Evolutionary conservation across 768 basidiomycete species (phyloP), one percentile per base, ranked within the genome.

Genomic region (Tylopilus cervinicoccineus): DNA sequence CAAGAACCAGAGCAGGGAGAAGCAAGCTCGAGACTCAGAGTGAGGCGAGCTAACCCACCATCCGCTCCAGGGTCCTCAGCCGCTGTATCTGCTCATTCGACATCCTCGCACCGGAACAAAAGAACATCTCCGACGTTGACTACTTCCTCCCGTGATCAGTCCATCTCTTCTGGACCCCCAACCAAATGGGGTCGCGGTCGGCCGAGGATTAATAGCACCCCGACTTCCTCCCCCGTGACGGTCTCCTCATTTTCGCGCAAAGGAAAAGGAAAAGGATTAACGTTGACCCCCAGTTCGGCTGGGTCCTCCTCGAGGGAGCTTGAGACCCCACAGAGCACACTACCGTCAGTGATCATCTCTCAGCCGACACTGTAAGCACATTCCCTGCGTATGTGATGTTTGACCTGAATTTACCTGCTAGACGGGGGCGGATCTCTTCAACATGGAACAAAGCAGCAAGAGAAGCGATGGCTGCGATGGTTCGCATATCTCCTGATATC

Each of bases 401-500:
- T 40, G n/a, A 32, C 26, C 38, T 52, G n/a, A 58, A 29, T 48
- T 24, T 23, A 7, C 32, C 23, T 26, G 13, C 28, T 14, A 67
- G 67, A 27, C 58, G 67, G 41, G 47, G 54, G 16, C 55, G 58
- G 22, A 47, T 70, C 36, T 59, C 65, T 12, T 54, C 52, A 8
- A 37, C 47, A 17, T 74, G 74, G 74, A 57, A 57, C 26, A 57
- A 50, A 42, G 58, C 57, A 10, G 62, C 62, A 20, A 54, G 24
- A 38, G 50, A 55, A 10, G 60, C 45, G 2, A 56, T 49, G 45
- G 71, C 74, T 7, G 66, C 67, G 14, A 44, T 53, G 5, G 53
- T 75, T 22, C 62, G 56, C 14, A 66, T 75, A 48, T 65, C 65
- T 14, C 62, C 65, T 27, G 52, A 62, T 16, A 58, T 75, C n/a